These are phyloP conservation scores for Phytophthora sojae DNA, from an alignment of 352 stramenopile genomes.

Conservation along the genomic window DNA sequence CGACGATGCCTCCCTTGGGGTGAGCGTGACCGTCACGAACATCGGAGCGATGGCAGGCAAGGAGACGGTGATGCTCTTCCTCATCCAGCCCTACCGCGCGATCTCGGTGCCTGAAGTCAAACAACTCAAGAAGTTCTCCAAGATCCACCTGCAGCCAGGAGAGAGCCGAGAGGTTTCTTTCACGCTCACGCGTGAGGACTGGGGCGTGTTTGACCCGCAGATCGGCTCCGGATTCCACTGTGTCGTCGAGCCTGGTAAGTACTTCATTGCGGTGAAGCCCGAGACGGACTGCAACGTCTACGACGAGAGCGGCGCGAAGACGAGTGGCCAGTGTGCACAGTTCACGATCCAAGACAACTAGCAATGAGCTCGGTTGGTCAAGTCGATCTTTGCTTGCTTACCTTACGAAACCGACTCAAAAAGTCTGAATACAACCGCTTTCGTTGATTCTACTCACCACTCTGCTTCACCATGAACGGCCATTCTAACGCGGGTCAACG, in stretches of 20 bases:
- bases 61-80: constrained; percentile 83
- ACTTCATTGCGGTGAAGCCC: constrained; percentile 71
- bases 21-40: constrained; percentile 78
- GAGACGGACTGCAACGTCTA: constrained; percentile 82
- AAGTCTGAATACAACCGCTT: constrained; percentile 19
- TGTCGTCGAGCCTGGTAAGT: constrained; percentile 68
- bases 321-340: constrained; percentile 52
- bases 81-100: constrained; percentile 67
- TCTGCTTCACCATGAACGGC: background rate
- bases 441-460: constrained; percentile 23
- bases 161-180: constrained; percentile 50
- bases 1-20: constrained; percentile 36
- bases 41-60: constrained; percentile 62
- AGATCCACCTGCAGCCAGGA: constrained; percentile 66
- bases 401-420: constrained; percentile 13
- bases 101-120: constrained; percentile 81
- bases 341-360: constrained; percentile 53
- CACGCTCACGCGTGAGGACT: constrained; percentile 56
- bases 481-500: no score
- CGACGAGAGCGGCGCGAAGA: constrained; percentile 17
- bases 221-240: constrained; percentile 62
- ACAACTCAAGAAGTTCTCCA: constrained; percentile 82
- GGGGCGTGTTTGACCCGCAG: constrained; percentile 66
- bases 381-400: constrained; percentile 12
- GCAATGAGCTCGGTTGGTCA: constrained; percentile 8